Evolutionary conservation across 768 basidiomycete species (phyloP), one percentile per base, ranked within the genome.

Genomic region (Tylopilus sp.): DNA sequence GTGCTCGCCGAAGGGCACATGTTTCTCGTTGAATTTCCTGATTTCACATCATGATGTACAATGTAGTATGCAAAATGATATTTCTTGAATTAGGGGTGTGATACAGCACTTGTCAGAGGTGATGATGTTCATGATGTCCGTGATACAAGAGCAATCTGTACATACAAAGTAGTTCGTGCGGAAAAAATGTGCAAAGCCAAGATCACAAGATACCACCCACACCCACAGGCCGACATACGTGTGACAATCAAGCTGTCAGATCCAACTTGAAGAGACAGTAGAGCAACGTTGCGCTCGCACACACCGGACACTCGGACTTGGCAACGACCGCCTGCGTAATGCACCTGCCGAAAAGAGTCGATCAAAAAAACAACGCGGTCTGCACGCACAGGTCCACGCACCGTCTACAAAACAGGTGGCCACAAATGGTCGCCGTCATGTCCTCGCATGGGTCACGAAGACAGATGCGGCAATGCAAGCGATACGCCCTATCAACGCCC

Each of bases 381-480:
- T 17, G 8, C 19, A 14, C 7, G 14, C 21, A 5, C 12, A 19
- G 17, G 8, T n/a, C 19, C 5, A 37, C 78, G 22, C 52, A 83
- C 83, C 72, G 53, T 50, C 80, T 74, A 58, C 84, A 85, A 56
- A 85, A 85, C 17, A 85, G 59, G 55, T 85, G 84, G 4, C 84
- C 84, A 58, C 84, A 85, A 66, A 81, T 78, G 5, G 80, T 83
- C 21, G 77, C 82, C 3, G 80, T 83, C 41, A 77, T 74, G 53
- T 82, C 75, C 31, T 76, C 73, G 48, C 79, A 81, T 1, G 76
- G 73, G 48, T 83, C 75, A 24, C 68, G 62, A 6, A 71, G 67
- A 56, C 82, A 84, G 1, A 74, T 64, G 25, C 84, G 75, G 51
- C 81, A 84, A 43, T 82, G 77, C 45, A 81, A 60, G 6, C 63